Percentiles rank a stretch among this genome's conserved stretches.
phyloP scores from a whole-genome alignment of 257 asterid species.

The Nicotiana otophora region DNA sequence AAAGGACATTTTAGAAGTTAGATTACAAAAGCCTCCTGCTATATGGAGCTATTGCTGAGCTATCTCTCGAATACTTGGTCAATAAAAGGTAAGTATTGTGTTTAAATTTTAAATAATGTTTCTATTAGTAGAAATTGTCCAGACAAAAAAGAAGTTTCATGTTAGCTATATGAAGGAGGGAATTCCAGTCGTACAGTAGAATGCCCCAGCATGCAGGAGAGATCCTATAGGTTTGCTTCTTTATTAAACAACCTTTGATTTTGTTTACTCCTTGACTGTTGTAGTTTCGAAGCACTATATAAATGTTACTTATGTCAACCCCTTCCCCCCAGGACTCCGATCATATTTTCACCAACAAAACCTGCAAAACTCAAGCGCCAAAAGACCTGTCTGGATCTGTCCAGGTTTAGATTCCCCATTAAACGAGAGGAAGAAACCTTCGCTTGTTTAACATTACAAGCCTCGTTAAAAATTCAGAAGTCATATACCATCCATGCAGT shows the following conservation, averaged over 20 bases:
- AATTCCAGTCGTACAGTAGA: background rate
- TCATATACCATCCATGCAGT: background rate
- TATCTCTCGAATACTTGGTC: background rate
- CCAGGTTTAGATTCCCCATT: background rate
- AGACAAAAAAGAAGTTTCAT: background rate
- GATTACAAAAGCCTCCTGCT: background rate
- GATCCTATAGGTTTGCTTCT: background rate
- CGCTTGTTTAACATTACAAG: background rate
- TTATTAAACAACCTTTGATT: background rate
- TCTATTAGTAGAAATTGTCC: background rate
- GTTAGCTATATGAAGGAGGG: background rate
- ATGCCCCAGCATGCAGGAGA: background rate
- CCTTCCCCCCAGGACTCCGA: background rate
- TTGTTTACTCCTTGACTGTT: background rate
- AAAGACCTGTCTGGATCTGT: background rate
- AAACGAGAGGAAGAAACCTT: background rate
- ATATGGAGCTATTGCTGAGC: background rate
- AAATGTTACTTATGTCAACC: background rate
- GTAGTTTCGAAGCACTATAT: background rate
- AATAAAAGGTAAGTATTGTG: background rate
- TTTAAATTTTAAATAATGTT: background rate
- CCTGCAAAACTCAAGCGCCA: background rate
- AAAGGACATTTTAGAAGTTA: background rate
- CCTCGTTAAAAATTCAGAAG: background rate
- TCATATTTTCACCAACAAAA: background rate